A percentile compares a stretch with the other conserved stretches of the same genome.
Conservation (phyloP, 2,329 filamentous ascomycete species). For the Fusarium udum region DNA sequence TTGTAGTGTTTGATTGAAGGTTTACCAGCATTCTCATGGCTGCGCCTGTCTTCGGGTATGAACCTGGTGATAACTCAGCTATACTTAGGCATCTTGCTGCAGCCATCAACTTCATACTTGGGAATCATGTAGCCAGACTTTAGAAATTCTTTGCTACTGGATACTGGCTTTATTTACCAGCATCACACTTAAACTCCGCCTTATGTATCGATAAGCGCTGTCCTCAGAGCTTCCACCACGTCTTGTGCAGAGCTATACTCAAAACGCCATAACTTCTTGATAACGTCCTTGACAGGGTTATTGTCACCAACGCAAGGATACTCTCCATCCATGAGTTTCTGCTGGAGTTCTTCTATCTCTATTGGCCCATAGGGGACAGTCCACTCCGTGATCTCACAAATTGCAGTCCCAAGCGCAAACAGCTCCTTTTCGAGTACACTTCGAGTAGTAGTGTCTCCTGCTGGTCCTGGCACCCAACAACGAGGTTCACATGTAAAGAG, state of each 20-base stretch:
- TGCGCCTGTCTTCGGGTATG: background rate
- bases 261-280: background rate
- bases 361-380: background rate
- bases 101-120: background rate
- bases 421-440: background rate
- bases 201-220: background rate
- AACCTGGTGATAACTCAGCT: background rate
- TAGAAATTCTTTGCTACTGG: too few species aligned
- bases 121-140: background rate
- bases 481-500: background rate
- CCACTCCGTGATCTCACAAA: background rate
- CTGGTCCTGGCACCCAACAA: background rate
- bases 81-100: background rate
- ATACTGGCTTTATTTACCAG: background rate
- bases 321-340: background rate
- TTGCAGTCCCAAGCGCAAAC: background rate
- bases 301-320: background rate
- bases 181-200: background rate
- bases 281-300: background rate
- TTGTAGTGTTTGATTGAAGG: background rate
- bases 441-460: background rate
- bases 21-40: background rate
- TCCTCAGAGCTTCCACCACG: background rate
- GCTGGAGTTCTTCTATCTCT: background rate
- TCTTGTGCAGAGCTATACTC: background rate